Conservation (phyloP, 2,329 filamentous ascomycete genomes). For the Ceratocystis harringtonii region DNA sequence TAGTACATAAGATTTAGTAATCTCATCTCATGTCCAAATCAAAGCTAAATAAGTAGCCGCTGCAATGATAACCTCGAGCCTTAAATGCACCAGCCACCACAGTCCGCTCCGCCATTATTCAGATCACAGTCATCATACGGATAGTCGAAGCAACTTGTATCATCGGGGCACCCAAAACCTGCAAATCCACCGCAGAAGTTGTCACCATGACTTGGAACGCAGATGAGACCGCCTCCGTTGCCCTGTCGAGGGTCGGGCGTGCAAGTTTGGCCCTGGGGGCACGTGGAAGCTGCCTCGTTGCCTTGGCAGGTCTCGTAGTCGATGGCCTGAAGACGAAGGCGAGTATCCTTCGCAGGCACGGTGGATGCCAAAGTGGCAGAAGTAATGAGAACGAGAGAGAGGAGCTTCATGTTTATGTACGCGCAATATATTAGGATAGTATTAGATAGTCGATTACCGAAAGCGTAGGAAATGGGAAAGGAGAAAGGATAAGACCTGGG, state of each 20-base stretch:
- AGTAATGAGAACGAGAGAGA: not conserved
- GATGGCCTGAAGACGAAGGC: not conserved
- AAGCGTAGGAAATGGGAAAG: not conserved
- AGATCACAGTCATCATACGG: constrained; percentile 6
- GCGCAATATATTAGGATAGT: not conserved
- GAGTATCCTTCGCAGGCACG: not conserved
- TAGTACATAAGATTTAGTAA: too few species aligned
- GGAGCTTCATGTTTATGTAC: not conserved
- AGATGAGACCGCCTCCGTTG: not conserved
- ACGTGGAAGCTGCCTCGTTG: not conserved
- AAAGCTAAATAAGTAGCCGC: too few species aligned
- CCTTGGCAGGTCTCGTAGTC: not conserved
- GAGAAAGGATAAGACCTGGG: not conserved
- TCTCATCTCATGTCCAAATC: too few species aligned
- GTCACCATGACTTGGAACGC: not conserved
- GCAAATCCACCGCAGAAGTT: not conserved
- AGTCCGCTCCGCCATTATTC: not conserved
- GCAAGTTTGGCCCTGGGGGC: not conserved
- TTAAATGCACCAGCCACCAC: not conserved
- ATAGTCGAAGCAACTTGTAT: not conserved
- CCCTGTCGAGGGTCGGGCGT: not conserved
- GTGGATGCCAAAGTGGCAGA: not conserved
- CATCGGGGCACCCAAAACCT: not conserved
- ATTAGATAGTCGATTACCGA: not conserved
- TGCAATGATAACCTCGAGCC: too few species aligned